Conservation (phyloP, 1,284 basidiomycete genomes). For the Cryptococcus sp. region DNA sequence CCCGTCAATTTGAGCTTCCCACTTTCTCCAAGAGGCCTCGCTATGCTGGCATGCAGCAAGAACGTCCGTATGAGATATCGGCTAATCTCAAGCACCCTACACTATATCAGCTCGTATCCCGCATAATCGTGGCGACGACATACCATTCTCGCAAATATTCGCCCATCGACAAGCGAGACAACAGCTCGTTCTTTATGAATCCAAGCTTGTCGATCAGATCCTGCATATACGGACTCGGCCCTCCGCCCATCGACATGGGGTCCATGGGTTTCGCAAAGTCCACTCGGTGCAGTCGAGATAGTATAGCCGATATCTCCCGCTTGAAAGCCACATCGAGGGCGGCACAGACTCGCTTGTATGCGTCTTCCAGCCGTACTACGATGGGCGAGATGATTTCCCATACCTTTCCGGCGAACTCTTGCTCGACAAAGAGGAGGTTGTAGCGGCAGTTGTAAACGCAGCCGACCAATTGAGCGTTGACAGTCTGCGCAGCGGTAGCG, state of each 20-base stretch:
- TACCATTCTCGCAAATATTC: slow-evolving; percentile 68
- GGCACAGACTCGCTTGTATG: slow-evolving; percentile 62
- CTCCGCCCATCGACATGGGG: slow-evolving; percentile 48
- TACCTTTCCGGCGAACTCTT: slow-evolving; percentile 64
- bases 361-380: slow-evolving; percentile 57
- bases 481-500: slow-evolving; percentile 67
- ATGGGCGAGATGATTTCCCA: slow-evolving; percentile 56
- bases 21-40: slow-evolving; percentile 75
- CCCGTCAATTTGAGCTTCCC: slow-evolving; percentile 86
- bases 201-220: slow-evolving; percentile 78
- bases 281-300: slow-evolving; percentile 72
- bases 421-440: slow-evolving; percentile 62
- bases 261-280: slow-evolving; percentile 70
- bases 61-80: slow-evolving; percentile 75
- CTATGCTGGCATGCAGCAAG: slow-evolving; percentile 81
- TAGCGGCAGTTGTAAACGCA: slow-evolving; percentile 71
- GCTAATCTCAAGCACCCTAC: slow-evolving; percentile 63
- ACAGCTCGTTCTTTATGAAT: slow-evolving; percentile 69
- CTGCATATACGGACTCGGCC: slow-evolving; percentile 78
- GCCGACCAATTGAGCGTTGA: slow-evolving; percentile 69
- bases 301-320: slow-evolving; percentile 68
- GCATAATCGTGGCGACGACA: slow-evolving; percentile 20
- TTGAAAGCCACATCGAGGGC: slow-evolving; percentile 67
- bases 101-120: too few species aligned
- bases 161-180: slow-evolving; percentile 64